These are phyloP conservation scores for Leccinum fallax DNA, from an alignment of 1,284 basidiomycete species.

Conservation along the genomic window DNA sequence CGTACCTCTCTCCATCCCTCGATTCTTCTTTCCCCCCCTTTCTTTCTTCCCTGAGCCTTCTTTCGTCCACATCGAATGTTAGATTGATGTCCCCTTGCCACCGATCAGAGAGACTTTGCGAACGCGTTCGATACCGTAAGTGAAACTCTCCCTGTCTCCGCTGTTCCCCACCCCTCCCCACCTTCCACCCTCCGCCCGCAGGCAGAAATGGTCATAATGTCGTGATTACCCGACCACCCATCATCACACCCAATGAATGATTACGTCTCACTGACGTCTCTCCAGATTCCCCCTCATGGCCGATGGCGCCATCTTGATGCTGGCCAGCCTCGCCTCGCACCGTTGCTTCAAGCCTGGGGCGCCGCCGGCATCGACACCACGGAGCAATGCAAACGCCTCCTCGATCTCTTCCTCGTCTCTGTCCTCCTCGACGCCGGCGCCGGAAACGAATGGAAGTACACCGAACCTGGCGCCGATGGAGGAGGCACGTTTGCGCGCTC, in stretches of 20 bases:
- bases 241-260: constrained; percentile 2
- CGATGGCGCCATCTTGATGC: constrained; percentile 89
- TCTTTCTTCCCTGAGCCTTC: neutral
- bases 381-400: constrained; percentile 71
- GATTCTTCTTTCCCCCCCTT: neutral
- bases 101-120: constrained; percentile 79
- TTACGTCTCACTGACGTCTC: constrained; percentile 11
- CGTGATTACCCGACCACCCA: neutral
- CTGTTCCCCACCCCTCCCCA: neutral
- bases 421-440: constrained; percentile 95
- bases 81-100: constrained; percentile 1
- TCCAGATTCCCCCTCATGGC: constrained; percentile 86
- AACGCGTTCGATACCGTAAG: constrained; percentile 64
- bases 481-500: constrained; percentile 71
- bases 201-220: neutral
- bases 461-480: constrained; percentile 51
- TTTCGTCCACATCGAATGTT: neutral
- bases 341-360: constrained; percentile 60
- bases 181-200: constrained; percentile 14
- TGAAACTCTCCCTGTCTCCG: constrained; percentile 4
- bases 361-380: constrained; percentile 48
- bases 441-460: constrained; percentile 82
- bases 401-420: constrained; percentile 92
- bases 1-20: neutral
- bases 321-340: constrained; percentile 61